Percentiles rank a stretch among this genome's conserved stretches.
phyloP scores from a whole-genome alignment of 257 asterid genomes.

The Lycium ferocissimum region DNA sequence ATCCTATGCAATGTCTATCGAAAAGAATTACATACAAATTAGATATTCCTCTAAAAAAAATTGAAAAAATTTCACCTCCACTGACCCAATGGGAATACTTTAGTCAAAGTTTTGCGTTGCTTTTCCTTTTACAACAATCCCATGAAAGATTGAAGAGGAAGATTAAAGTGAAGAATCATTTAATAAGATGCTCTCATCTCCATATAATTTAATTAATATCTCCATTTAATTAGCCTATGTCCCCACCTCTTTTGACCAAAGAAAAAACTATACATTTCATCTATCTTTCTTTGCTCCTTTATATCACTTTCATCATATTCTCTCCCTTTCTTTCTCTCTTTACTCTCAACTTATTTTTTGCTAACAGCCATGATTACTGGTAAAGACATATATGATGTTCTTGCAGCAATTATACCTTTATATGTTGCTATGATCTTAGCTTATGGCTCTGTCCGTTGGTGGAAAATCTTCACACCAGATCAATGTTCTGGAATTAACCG shows the following conservation, averaged over 20 bases:
- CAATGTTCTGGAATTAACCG: slow-evolving; percentile 96
- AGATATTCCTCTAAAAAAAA: no score
- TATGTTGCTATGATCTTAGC: slow-evolving; percentile 90
- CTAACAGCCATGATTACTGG: slow-evolving; percentile 66
- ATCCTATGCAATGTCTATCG: no score
- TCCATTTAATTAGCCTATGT: not conserved
- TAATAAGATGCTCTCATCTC: not conserved
- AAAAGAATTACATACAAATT: no score
- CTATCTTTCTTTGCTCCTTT: not conserved
- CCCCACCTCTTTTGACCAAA: not conserved
- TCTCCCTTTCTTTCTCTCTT: not conserved
- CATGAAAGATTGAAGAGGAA: not conserved
- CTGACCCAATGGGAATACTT: not conserved
- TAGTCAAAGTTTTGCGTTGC: not conserved
- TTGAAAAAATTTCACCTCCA: not conserved
- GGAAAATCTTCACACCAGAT: slow-evolving; percentile 94
- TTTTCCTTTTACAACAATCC: not conserved
- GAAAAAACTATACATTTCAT: not conserved
- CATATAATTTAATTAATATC: not conserved
- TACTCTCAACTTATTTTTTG: not conserved
- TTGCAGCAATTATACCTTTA: slow-evolving; percentile 78
- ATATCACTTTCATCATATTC: not conserved
- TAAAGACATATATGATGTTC: slow-evolving; percentile 82
- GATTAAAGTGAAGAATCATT: not conserved
- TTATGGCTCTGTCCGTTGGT: slow-evolving; percentile 85